Evolutionary conservation across 495 filamentous ascomycete species (phyloP).

Genomic region (Zalerion maritima): DNA sequence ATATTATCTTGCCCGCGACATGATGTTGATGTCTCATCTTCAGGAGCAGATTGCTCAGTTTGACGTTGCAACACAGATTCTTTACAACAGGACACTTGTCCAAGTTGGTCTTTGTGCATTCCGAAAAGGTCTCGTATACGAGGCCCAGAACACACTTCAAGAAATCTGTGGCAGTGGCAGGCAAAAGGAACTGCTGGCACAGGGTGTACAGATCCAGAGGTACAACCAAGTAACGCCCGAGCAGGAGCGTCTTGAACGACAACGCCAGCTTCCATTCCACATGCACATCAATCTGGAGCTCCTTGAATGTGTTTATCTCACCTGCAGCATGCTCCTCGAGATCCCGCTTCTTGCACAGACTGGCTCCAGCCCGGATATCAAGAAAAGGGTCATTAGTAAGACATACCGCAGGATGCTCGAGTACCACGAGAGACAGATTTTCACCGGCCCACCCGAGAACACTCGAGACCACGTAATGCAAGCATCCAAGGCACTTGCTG

Average conservation of each 20-base stretch:
- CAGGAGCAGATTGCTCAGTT: constrained; percentile 92
- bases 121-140: constrained; percentile 89
- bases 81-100: constrained; percentile 95
- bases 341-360: constrained; percentile 94
- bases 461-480: constrained; percentile 98
- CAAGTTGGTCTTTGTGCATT: constrained; percentile 98
- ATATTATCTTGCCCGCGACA: constrained; percentile 92
- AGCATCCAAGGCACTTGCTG: constrained; percentile 87
- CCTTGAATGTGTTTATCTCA: constrained; percentile 95
- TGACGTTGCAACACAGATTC: constrained; percentile 91
- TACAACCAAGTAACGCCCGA: constrained; percentile 91
- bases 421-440: constrained; percentile 98
- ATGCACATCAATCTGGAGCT: constrained; percentile 99
- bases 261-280: constrained; percentile 95
- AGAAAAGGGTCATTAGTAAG: constrained; percentile 97
- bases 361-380: constrained; percentile 88
- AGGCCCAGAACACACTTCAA: constrained; percentile 89
- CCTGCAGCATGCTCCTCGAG: constrained; percentile 96
- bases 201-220: constrained; percentile 94
- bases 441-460: constrained; percentile 96
- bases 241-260: constrained; percentile 90
- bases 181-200: constrained; percentile 94
- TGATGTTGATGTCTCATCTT: constrained; percentile 99
- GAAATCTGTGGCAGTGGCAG: constrained; percentile 95
- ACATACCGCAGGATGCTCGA: constrained; percentile 98